Conservation (phyloP, 2,329 filamentous ascomycete species). For the Venturiaceae sp. region DNA sequence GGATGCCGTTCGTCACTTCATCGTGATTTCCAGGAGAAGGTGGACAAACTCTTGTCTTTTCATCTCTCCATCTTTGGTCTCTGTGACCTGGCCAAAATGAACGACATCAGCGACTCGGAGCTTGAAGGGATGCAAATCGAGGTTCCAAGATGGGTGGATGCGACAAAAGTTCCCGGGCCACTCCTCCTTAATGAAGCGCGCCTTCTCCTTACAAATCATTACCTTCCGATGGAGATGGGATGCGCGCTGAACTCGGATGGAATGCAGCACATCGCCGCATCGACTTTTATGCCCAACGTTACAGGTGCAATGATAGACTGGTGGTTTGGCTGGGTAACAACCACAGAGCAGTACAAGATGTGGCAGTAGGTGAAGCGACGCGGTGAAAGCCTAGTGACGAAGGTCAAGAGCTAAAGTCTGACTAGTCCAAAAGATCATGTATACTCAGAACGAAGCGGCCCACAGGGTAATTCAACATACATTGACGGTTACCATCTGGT, state of each 20-base stretch:
- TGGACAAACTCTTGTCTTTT: too few relatives aligned
- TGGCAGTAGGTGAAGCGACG: neutral
- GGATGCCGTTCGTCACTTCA: too few relatives aligned
- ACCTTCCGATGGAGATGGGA: slow-evolving; percentile 9
- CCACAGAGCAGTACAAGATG: slow-evolving; percentile 6
- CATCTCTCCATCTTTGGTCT: too few relatives aligned
- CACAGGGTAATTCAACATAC: slow-evolving; percentile 2
- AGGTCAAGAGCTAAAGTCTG: neutral
- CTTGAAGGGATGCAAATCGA: too few relatives aligned
- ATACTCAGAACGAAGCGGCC: neutral
- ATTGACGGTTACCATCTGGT: slow-evolving; percentile 8
- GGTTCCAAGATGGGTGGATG: too few relatives aligned
- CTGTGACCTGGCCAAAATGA: too few relatives aligned
- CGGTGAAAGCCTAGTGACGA: neutral
- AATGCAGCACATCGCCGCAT: slow-evolving; percentile 11
- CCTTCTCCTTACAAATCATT: slow-evolving; percentile 6
- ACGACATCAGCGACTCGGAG: too few relatives aligned
- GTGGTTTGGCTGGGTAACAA: slow-evolving; percentile 11
- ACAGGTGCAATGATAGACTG: slow-evolving; percentile 10
- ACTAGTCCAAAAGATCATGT: slow-evolving; percentile 1
- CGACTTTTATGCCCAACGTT: slow-evolving; percentile 10
- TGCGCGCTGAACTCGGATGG: slow-evolving; percentile 7
- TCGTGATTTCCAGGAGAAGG: too few relatives aligned
- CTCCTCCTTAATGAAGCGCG: slow-evolving; percentile 4
- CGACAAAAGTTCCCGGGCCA: neutral